These are phyloP conservation scores for Debaryomyces sp. DNA, from an alignment of 1,139 yeast species.

Conservation along the genomic window DNA sequence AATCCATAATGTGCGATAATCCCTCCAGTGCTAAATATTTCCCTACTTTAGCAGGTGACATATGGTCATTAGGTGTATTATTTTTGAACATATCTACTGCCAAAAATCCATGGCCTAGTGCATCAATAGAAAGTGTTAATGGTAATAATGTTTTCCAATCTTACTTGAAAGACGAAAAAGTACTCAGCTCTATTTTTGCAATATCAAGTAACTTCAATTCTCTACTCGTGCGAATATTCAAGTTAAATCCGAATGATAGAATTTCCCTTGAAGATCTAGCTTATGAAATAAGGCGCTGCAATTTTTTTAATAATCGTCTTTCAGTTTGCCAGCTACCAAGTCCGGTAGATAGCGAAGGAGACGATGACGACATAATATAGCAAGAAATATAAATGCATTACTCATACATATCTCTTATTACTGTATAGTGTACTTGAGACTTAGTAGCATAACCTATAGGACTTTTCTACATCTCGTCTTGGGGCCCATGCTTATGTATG, in stretches of 20 bases:
- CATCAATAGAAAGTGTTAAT: constrained; percentile 60
- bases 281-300: constrained; percentile 40
- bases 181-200: constrained; percentile 56
- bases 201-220: constrained; percentile 61
- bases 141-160: constrained; percentile 57
- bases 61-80: constrained; percentile 87
- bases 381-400: not conserved
- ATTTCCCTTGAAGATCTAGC: constrained; percentile 53
- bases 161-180: constrained; percentile 31
- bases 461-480: not conserved
- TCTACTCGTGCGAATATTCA: constrained; percentile 58
- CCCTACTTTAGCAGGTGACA: constrained; percentile 80
- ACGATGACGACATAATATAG: not conserved
- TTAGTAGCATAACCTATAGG: too few relatives aligned
- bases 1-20: constrained; percentile 13
- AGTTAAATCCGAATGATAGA: constrained; percentile 66
- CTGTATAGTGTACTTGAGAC: too few relatives aligned
- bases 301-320: constrained; percentile 34
- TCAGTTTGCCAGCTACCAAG: constrained; percentile 1
- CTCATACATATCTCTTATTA: not conserved
- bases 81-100: constrained; percentile 79
- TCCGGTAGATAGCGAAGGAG: constrained; percentile 5
- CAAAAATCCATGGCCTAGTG: constrained; percentile 91
- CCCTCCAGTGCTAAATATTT: constrained; percentile 34
- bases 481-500: not conserved